Evolutionary conservation across 805 yeast genomes (phyloP).

Genomic region (Lipomyces sp.): DNA sequence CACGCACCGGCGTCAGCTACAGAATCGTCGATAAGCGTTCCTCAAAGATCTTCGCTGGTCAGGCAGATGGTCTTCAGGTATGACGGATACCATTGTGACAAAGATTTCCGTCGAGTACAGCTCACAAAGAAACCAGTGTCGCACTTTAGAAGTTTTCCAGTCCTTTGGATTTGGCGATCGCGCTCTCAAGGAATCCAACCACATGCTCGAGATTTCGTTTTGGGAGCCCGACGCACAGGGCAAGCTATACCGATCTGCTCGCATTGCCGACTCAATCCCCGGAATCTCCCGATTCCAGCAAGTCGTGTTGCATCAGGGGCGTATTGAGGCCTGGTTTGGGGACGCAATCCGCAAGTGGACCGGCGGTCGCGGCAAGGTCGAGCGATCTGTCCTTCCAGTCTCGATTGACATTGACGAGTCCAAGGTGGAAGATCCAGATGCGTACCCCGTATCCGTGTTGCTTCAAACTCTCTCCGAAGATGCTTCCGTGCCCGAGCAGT

Average conservation of each 20-base stretch:
- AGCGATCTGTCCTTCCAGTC: slow-evolving; percentile 25
- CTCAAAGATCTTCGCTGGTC: slow-evolving; percentile 35
- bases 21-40: slow-evolving; percentile 37
- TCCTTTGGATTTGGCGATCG: slow-evolving; percentile 35
- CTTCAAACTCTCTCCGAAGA: slow-evolving; percentile 29
- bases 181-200: slow-evolving; percentile 34
- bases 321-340: slow-evolving; percentile 35
- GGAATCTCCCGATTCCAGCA: slow-evolving; percentile 37
- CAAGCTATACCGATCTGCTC: slow-evolving; percentile 32
- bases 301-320: slow-evolving; percentile 38
- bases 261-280: slow-evolving; percentile 36
- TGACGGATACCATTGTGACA: neutral
- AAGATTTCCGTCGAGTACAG: too few species aligned
- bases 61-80: slow-evolving; percentile 38
- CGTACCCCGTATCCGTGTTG: slow-evolving; percentile 34
- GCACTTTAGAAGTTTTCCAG: slow-evolving; percentile 37
- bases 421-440: slow-evolving; percentile 21
- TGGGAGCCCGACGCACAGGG: slow-evolving; percentile 38
- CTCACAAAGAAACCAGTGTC: slow-evolving; percentile 26
- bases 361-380: slow-evolving; percentile 14
- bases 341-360: slow-evolving; percentile 31
- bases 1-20: slow-evolving; percentile 25
- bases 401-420: slow-evolving; percentile 23
- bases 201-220: slow-evolving; percentile 37
- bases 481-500: slow-evolving; percentile 25